phyloP scores from a whole-genome alignment of 2,329 filamentous ascomycete genomes.

The Alternaria burnsii region DNA sequence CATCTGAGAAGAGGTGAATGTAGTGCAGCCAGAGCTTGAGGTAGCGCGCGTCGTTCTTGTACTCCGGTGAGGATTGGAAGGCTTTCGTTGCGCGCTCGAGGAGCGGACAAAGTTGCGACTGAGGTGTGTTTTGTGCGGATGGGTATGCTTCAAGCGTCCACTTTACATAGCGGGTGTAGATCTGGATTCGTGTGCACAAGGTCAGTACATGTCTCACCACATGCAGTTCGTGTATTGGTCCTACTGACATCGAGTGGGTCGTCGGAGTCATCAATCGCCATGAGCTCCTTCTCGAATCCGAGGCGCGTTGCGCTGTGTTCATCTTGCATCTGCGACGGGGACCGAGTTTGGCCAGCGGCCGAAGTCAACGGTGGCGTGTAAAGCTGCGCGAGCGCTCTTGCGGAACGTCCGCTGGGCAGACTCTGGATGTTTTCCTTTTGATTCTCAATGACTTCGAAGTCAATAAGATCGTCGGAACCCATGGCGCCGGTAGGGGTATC shows the following conservation, averaged over 20 bases:
- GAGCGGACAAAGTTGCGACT: conserved; percentile 87
- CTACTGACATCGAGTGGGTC: conserved; percentile 81
- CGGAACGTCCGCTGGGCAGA: conserved; percentile 86
- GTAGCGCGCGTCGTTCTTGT: conserved; percentile 95
- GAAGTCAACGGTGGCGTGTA: conserved; percentile 69
- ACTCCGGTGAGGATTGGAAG: conserved; percentile 84
- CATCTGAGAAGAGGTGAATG: conserved; percentile 89
- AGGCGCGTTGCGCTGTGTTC: conserved; percentile 81
- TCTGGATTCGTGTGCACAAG: conserved; percentile 57
- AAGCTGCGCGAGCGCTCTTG: conserved; percentile 83
- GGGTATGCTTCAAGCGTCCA: conserved; percentile 97
- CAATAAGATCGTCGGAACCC: conserved; percentile 59
- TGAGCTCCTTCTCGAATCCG: conserved; percentile 86
- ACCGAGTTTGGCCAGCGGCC: conserved; percentile 57
- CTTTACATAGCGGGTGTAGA: conserved; percentile 95
- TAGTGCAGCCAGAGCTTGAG: conserved; percentile 94
- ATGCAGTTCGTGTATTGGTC: background rate
- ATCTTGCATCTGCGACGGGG: conserved; percentile 75
- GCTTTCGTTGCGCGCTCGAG: conserved; percentile 92
- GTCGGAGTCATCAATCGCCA: conserved; percentile 82
- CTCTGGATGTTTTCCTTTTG: conserved; percentile 99
- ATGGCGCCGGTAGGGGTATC: conserved; percentile 47
- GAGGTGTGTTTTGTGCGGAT: conserved; percentile 86
- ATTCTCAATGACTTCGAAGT: conserved; percentile 91
- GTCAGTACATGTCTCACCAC: background rate